Base-by-base conservation (phyloP, 768 basidiomycete genomes). In the Harrya chromipes region DNA sequence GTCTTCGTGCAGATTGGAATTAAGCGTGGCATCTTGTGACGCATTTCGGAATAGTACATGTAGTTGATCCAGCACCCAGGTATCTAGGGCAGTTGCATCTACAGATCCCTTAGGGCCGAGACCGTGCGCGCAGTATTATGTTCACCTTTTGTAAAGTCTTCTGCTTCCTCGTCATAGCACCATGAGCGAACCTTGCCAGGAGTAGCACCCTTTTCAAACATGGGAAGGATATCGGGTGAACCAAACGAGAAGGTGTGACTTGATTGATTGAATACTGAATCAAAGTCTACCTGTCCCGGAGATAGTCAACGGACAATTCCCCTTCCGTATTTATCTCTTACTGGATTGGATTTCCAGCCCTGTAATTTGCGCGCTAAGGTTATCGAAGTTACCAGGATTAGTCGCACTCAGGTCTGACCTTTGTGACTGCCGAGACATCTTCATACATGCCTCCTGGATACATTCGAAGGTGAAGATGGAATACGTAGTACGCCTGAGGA, bases 331-430 rank as follows among this genome's bases (percentile, higher is more conserved):
- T 17, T 19, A 26, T 9, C 27, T 39, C 55, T 53, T 58, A 87
- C 88, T 42, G 88, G 89, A 66, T 90, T 91, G 1, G 83, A 78
- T 72, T 90, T 91, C 89, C 90, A 91, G 40, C 87, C 89, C 86
- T 89, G 54, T 37, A 27, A 43, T 47, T 8, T 10, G 37, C 24
- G 23, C 1, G 24, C 49, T 26, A 49, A 43, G 39, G 23, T 40
- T 24, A 60, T 44, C 39, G 13, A 54, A 6, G 33, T 16, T 6
- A 33, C 33, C 24, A 17, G 21, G 40, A 52, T 20, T 14, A 46
- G 35, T 16, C 11, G 29, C 8, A 19, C 11, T 42, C 19, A 23
- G 34, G 23, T 39, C 72, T 58, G 71, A 79, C 90, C 76, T 90
- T 89, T 19, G 87, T 90, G 26, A 91, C 90, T 14, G 90, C 90